phyloP scores from a whole-genome alignment of 2,329 filamentous ascomycete genomes.

The Arthrobotrys musiformis region DNA sequence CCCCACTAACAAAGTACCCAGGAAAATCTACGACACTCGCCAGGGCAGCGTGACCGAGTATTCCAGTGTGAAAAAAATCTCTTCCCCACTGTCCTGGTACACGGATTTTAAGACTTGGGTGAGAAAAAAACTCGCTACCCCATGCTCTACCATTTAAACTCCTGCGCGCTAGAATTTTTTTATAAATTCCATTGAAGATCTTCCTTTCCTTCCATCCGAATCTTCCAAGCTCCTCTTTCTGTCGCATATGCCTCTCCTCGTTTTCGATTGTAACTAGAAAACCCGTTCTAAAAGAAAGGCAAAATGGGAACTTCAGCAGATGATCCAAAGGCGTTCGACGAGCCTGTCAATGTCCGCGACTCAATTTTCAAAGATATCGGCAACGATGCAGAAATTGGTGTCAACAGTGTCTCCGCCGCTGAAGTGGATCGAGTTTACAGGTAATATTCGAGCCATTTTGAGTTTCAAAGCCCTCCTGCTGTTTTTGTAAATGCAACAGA shows the following conservation, averaged over 20 bases:
- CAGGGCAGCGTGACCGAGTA: no score
- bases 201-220: constrained; percentile 8
- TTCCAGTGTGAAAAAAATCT: no score
- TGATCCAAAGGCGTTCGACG: constrained; percentile 25
- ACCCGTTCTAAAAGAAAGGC: background rate
- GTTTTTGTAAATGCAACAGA: constrained; percentile 8
- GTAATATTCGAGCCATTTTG: constrained; percentile 58
- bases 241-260: background rate
- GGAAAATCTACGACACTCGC: background rate
- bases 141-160: constrained; percentile 7
- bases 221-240: background rate
- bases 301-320: constrained; percentile 22
- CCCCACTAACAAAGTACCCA: constrained; percentile 8
- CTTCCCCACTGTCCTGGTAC: constrained; percentile 25
- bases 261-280: constrained; percentile 1
- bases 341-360: constrained; percentile 39
- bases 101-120: constrained; percentile 6
- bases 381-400: constrained; percentile 42
- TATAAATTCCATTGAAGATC: constrained; percentile 26
- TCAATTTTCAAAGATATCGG: constrained; percentile 31
- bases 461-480: background rate
- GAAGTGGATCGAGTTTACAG: constrained; percentile 62
- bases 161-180: constrained; percentile 1
- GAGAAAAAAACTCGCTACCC: constrained; percentile 11
- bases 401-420: constrained; percentile 44